Base-by-base conservation (phyloP, 768 basidiomycete species). In the Boletellus ananas region DNA sequence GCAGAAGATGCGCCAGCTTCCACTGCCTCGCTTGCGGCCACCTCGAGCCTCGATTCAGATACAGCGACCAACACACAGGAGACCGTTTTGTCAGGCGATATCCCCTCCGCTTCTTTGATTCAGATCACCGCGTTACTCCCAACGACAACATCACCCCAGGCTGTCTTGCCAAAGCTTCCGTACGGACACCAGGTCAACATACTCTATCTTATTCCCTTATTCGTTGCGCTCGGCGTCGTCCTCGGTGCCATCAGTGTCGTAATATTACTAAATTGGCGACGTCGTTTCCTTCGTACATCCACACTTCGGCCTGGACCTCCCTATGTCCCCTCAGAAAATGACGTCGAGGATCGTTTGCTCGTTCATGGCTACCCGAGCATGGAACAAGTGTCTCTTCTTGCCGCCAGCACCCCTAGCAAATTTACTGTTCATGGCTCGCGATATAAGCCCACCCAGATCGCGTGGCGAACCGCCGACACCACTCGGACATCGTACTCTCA, bases 101-200 rank as follows among this genome's bases (percentile, higher is more conserved):
- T 31, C 20, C 34, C 51, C n/a, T 47, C 56, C 6, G 3, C 52
- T 41, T 49, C 58, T 23, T 18, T 75, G 3, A 57, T 73, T 20
- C 65, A 66, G 17, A 70, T 74, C 46, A 69, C 68, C 23, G 62
- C 70, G 31, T 58, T 68, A 20, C 65, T 67, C 14, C 67, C 70
- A 4, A 45, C 54, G n/a, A 61, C 54, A 9, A 49, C 50, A 21
- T 43, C 40, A 43, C 33, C 45, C 38, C 59, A 55, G 18, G 33
- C 37, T 16, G 46, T 57, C 39, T 45, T 50, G 43, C 48, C 47
- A 9, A 63, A 59, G 50, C 57, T 50, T n/a, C 53, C 50, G 27
- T 54, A 58, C 55, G 62, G 54, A 49, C 51, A 36, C 27, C 60
- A 27, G 50, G 51, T 49, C 37, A 67, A 60, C 59, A 58, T 63